Conservation (phyloP, 257 asterid species). For the Solanum megistacrolobum region DNA sequence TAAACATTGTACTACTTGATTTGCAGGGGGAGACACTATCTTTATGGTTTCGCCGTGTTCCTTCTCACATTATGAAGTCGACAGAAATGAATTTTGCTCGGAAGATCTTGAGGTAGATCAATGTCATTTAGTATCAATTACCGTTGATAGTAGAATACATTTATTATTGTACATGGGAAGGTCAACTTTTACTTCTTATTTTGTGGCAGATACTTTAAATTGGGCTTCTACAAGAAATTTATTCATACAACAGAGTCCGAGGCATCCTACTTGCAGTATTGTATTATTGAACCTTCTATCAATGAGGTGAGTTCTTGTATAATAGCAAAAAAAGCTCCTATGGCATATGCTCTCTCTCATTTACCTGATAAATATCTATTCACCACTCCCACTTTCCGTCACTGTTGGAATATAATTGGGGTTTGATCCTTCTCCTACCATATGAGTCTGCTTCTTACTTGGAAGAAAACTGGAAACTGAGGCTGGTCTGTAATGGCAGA, state of each 20-base stretch:
- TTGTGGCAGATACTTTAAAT: conserved; percentile 43
- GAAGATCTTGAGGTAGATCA: conserved; percentile 50
- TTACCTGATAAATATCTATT: not conserved
- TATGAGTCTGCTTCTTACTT: not conserved
- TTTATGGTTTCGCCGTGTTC: conserved; percentile 63
- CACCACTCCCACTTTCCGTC: not conserved
- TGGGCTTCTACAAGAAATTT: conserved; percentile 69
- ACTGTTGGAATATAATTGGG: not conserved
- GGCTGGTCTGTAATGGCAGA: not conserved
- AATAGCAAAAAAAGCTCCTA: not conserved
- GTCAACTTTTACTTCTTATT: not conserved
- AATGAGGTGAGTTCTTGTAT: conserved; percentile 40
- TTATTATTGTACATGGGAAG: not conserved
- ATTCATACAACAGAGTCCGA: conserved; percentile 47
- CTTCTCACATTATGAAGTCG: conserved; percentile 50
- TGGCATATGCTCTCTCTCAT: not conserved
- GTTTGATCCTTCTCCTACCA: not conserved
- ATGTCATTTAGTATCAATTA: not conserved
- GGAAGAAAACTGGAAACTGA: not conserved
- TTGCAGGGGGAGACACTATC: conserved; percentile 66
- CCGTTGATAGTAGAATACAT: not conserved
- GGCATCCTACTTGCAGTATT: conserved; percentile 80
- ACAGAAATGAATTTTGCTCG: conserved; percentile 73
- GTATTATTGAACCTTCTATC: conserved; percentile 72
- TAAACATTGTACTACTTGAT: conserved; percentile 5